phyloP scores from a whole-genome alignment of 768 basidiomycete species.

The Serendipita sp. region DNA sequence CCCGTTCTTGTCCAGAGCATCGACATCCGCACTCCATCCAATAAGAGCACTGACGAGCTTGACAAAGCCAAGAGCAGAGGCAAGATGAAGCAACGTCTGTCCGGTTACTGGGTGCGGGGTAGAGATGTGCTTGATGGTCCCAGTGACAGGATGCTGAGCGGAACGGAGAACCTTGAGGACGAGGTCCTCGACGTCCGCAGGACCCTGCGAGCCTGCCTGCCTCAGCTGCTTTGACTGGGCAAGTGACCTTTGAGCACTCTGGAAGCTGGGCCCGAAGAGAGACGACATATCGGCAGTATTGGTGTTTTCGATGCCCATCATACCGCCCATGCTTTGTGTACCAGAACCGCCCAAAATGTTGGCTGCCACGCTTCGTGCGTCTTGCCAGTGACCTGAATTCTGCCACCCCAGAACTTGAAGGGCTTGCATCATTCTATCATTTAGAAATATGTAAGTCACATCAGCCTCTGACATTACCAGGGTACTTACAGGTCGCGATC shows the following conservation, averaged over 20 bases:
- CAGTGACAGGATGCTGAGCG: constrained; percentile 22
- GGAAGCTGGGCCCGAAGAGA: constrained; percentile 6
- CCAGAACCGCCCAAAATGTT: constrained; percentile 60
- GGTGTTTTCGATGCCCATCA: constrained; percentile 27
- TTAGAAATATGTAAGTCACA: constrained; percentile 6
- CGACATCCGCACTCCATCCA: constrained; percentile 54
- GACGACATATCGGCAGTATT: constrained; percentile 4
- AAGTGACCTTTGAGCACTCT: neutral
- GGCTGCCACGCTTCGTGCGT: constrained; percentile 84
- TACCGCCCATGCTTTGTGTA: constrained; percentile 15
- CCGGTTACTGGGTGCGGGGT: constrained; percentile 44
- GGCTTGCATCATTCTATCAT: constrained; percentile 77
- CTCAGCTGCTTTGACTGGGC: constrained; percentile 28
- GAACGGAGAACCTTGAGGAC: constrained; percentile 63
- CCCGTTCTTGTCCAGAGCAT: constrained; percentile 77
- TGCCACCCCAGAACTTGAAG: constrained; percentile 89
- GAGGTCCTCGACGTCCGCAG: constrained; percentile 52
- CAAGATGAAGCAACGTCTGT: constrained; percentile 81
- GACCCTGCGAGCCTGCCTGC: constrained; percentile 18
- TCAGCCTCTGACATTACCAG: neutral
- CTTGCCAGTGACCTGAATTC: constrained; percentile 91
- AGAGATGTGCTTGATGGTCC: constrained; percentile 29
- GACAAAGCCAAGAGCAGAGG: constrained; percentile 61
- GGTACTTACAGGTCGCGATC: constrained; percentile 67
- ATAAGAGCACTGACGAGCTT: constrained; percentile 58